Evolutionary conservation across 2,329 filamentous ascomycete species (phyloP), one percentile per base, ranked within the genome.

Genomic region (Arthrobotrys pseudoclavata): DNA sequence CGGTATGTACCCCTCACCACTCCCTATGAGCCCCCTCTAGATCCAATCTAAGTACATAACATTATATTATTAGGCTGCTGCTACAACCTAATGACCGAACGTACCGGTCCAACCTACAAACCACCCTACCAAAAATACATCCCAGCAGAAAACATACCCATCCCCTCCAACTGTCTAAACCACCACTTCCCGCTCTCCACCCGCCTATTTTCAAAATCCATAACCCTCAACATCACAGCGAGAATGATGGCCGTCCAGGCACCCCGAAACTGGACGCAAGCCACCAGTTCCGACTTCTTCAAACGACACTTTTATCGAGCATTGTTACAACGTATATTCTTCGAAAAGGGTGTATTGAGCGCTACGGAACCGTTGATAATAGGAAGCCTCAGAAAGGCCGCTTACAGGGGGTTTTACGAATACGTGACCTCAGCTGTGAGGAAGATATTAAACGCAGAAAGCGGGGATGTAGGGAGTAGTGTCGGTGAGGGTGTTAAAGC

Each of bases 221-320:
- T 98, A 55, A 88, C 92, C 24, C 87, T 98, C 71, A 98, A 99
- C 84, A 97, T 98, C 82, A 99, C 96, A 3, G 94, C 96, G 0
- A 89, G 96, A 52, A 97, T 97, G 91, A 97, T 98, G 95, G 95
- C 95, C 1, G 94, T 96, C 61, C 96, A 99, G 85, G 96, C 96
- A 6, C 94, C 96, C 0, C 87, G 90, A 76, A 99, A 99, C 85
- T 99, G 96, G 96, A 92, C 91, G 1, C 86, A 87, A 24, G 86
- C 87, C 29, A 94, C 97, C 77, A 96, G 92, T 83, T 91, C 94
- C 63, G 87, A 86, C 6, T 99, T 98, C 85, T 98, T 99, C 85
- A 93, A 90, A 0, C 89, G 95, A 0, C 96, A 99, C 83, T 97
- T 96, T 84, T 99, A 91, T 85, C 92, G 96, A 52, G 93, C 96